Percentiles rank a stretch among this genome's conserved stretches.
phyloP scores from a whole-genome alignment of 441 rosid genomes.

The Theobroma grandiflorum region DNA sequence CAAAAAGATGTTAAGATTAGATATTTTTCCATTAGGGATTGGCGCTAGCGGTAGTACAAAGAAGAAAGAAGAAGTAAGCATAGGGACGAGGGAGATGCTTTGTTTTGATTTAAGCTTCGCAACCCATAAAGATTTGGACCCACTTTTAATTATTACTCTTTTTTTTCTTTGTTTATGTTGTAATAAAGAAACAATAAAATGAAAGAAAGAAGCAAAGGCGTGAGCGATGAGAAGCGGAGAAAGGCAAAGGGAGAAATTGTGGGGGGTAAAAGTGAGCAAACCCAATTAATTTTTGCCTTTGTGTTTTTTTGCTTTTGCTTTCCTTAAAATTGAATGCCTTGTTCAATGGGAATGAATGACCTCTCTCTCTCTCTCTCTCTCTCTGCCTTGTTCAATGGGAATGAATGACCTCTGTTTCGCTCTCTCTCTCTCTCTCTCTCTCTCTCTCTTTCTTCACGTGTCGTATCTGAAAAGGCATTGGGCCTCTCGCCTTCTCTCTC shows the following conservation, averaged over 20 bases:
- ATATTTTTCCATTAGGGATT: slow-evolving; percentile 6
- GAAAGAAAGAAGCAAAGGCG: neutral
- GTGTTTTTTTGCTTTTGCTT: neutral
- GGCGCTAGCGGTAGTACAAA: neutral
- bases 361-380: too few species aligned
- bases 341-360: neutral
- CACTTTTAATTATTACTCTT: neutral
- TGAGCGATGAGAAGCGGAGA: slow-evolving; percentile 8
- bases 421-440: too few species aligned
- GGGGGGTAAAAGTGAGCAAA: neutral
- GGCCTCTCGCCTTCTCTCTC: too few species aligned
- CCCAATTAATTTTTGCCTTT: neutral
- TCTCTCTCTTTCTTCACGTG: too few species aligned
- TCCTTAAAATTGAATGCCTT: neutral
- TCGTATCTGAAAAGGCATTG: too few species aligned
- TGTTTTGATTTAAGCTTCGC: neutral
- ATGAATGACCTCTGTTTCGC: neutral
- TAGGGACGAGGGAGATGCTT: slow-evolving; percentile 24
- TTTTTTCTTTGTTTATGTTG: too few species aligned
- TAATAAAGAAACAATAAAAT: neutral
- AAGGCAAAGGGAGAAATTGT: neutral
- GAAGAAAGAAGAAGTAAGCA: neutral
- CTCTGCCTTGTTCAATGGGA: neutral
- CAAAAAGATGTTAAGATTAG: neutral
- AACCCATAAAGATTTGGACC: neutral